Evolutionary conservation across 768 basidiomycete species (phyloP).

Genomic region (Mycena kentingensis): DNA sequence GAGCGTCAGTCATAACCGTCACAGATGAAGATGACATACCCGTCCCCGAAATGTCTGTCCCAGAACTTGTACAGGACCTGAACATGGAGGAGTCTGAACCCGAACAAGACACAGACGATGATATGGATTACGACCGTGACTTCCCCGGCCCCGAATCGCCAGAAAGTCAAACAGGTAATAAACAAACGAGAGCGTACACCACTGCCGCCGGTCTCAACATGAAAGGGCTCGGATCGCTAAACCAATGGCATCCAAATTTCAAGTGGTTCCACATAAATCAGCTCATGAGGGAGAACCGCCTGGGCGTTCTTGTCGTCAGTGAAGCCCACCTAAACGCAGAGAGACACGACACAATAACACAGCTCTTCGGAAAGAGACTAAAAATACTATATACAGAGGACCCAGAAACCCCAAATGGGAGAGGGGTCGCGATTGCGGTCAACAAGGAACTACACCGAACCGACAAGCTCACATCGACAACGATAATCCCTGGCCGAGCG

Average conservation of each 20-base stretch:
- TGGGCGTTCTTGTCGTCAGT: slow-evolving; percentile 32
- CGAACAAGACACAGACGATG: too few species aligned
- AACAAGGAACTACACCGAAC: slow-evolving; percentile 31
- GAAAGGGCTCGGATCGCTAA: neutral
- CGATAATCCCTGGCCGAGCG: neutral
- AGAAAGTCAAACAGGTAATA: too few species aligned
- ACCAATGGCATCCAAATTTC: neutral
- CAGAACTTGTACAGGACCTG: too few species aligned
- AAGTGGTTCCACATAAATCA: slow-evolving; percentile 9
- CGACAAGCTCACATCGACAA: neutral
- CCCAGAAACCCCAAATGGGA: slow-evolving; percentile 19
- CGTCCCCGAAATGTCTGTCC: too few species aligned
- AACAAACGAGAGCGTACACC: slow-evolving; percentile 4
- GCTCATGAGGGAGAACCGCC: slow-evolving; percentile 25
- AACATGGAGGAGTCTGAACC: too few species aligned
- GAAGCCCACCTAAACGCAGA: slow-evolving; percentile 35
- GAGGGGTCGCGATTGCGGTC: slow-evolving; percentile 36
- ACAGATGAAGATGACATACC: too few species aligned
- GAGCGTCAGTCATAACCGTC: too few species aligned
- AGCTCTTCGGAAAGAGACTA: slow-evolving; percentile 10
- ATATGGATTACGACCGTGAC: too few species aligned
- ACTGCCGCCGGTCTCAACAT: slow-evolving; percentile 2
- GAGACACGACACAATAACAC: slow-evolving; percentile 3
- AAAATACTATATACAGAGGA: slow-evolving; percentile 24
- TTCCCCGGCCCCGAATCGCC: too few species aligned